Evolutionary conservation across 768 basidiomycete species (phyloP), one percentile per base, ranked within the genome.

Genomic region (Cyclocybe cylindracea): DNA sequence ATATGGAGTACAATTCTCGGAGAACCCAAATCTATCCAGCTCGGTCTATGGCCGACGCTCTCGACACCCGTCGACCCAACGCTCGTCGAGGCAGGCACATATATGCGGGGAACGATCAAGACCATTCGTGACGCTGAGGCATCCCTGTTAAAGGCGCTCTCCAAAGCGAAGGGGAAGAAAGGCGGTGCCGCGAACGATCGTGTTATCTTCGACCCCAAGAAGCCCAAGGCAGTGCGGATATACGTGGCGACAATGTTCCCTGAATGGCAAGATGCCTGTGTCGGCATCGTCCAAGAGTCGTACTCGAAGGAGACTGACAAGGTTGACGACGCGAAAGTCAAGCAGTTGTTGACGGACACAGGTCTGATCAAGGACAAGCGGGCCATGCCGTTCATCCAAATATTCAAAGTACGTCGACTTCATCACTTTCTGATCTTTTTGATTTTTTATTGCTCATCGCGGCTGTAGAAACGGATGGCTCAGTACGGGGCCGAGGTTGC

Each of bases 351-450:
- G 66, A 78, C 78, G 7, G 77, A 82, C 65, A 78, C 76, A 16
- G 94, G 91, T 4, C 66, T 98, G 66, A 86, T 94, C 72, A 98
- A 97, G 79, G 94, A 98, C 73, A 98, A 98, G 77, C 83, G 86
- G 39, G 81, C 81, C 38, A 98, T 98, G 96, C 95, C 95, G 5
- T 98, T 96, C 72, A 83, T 94, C 41, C 91, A 96, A 53, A 73
- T 78, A 31, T 90, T 98, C 85, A 95, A 97, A 86, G 96, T 94
- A 46, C 35, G 77, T 58, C 7, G 19, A 38, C 1, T 10, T 14
- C 7, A 2, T 29, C 39, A 9, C 5, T 37, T 16, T 42, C 38
- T 50, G 14, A 16, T 1, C 34, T 45, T 14, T 19, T 7, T 37
- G 16, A 3, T n/a, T 63, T 48, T 51, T 24, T 34, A 41, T 43